Evolutionary conservation across 495 filamentous ascomycete species (phyloP).

Genomic region (Oleoguttula mirabilis): DNA sequence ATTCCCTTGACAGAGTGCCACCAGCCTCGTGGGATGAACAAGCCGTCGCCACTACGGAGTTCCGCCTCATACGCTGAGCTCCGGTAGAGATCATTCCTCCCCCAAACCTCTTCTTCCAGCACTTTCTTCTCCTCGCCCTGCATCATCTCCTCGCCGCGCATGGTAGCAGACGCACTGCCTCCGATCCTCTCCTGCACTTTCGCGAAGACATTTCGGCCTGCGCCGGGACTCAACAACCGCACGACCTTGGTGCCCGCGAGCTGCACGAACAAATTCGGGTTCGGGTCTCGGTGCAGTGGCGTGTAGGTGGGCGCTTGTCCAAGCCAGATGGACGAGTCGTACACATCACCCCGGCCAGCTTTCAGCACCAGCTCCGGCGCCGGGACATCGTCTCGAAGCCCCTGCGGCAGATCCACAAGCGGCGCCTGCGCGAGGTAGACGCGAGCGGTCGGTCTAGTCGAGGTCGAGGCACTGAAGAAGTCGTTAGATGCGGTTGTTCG

Average conservation of each 20-base stretch:
- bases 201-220: slow-evolving; percentile 50
- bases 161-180: slow-evolving; percentile 37
- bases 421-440: slow-evolving; percentile 81
- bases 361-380: slow-evolving; percentile 49
- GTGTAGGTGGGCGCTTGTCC: slow-evolving; percentile 77
- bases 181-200: slow-evolving; percentile 40
- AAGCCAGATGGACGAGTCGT: slow-evolving; percentile 78
- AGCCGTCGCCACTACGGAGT: slow-evolving; percentile 47
- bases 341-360: slow-evolving; percentile 62
- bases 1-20: slow-evolving; percentile 87
- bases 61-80: slow-evolving; percentile 28
- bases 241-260: slow-evolving; percentile 61
- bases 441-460: slow-evolving; percentile 9
- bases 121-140: slow-evolving; percentile 52
- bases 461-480: slow-evolving; percentile 16
- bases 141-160: slow-evolving; percentile 92
- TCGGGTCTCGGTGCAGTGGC: slow-evolving; percentile 82
- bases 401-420: slow-evolving; percentile 49
- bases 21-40: slow-evolving; percentile 89
- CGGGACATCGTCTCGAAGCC: slow-evolving; percentile 53
- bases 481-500: slow-evolving; percentile 10
- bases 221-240: slow-evolving; percentile 50
- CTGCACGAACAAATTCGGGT: slow-evolving; percentile 87
- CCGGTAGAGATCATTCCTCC: slow-evolving; percentile 12
- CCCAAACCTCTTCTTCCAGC: slow-evolving; percentile 64